Base-by-base conservation (phyloP, 164 flowering plant genomes). In the Houttuynia cordata region DNA sequence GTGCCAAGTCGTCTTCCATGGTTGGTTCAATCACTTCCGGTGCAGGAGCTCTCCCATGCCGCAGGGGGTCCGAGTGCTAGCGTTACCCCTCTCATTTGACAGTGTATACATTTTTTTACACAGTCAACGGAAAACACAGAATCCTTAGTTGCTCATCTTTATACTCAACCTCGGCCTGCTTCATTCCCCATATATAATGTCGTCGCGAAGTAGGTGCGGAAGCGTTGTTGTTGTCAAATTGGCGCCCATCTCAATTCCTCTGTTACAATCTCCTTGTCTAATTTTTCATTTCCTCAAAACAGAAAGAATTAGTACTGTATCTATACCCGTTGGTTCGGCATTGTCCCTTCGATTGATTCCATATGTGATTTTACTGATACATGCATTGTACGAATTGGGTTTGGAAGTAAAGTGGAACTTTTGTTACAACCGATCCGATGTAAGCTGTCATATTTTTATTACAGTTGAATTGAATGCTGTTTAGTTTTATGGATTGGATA, bases 1-100 rank as follows among this genome's bases (percentile, higher is more conserved):
- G 84, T 0, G 99, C 97, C 59, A 87, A 90, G 71, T 83, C 97
- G 7, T 84, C 97, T 20, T 71, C 95, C 69, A 81, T 90, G 94
- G 94, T 93, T n/a, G 90, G 74, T 23, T 19, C 89, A 49, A 86
- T 93, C 20, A 93, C 98, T 47, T 64, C 87, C 15, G 75, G 75
- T 59, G 86, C 96, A n/a, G 98, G 98, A 53, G 84, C 68, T 52
- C 97, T 87, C 23, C 47, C 68, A 40, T 92, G 98, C 80, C 85
- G 88, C 59, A 74, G 79, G 41, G 83, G 85, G 51, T 60, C 57
- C 13, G 72, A 55, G n/a, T 91, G 96, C 82, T 85, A 78, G 47
- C 53, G 17, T 3, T 25, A 22, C 8, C 18, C 34, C 17, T n/a
- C n/a, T 8, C 49, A 52, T 62, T 68, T 37, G 61, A 65, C 52